Conservation (phyloP, 2,329 filamentous ascomycete genomes). For the Rhytidhysteron rufulum region DNA sequence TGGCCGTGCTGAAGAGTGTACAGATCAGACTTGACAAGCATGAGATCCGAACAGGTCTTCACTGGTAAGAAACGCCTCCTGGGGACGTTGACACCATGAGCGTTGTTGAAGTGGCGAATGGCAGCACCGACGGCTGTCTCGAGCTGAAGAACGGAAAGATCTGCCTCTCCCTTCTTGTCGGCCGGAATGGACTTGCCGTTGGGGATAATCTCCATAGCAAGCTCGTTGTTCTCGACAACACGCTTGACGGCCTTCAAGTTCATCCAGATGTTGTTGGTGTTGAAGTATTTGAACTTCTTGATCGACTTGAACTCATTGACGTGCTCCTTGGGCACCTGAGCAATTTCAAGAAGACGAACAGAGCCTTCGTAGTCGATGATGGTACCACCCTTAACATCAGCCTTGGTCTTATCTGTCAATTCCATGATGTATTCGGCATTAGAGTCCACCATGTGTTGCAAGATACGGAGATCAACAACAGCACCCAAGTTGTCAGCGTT, state of each 20-base stretch:
- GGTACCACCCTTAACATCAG: conserved; percentile 99
- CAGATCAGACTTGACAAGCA: conserved; percentile 99
- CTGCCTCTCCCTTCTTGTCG: conserved; percentile 99
- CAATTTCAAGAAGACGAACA: conserved; percentile 94
- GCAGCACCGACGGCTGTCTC: conserved; percentile 98
- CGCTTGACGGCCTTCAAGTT: conserved; percentile 97
- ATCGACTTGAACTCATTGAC: conserved; percentile 99
- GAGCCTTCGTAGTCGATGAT: conserved; percentile 99
- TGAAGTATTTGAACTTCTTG: conserved; percentile 99
- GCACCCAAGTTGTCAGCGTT: conserved; percentile 98
- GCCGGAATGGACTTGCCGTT: conserved; percentile 98
- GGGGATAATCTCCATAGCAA: conserved; percentile 99
- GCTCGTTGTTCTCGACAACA: conserved; percentile 95
- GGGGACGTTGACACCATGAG: conserved; percentile 97
- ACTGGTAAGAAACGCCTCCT: conserved; percentile 97
- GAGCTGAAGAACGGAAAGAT: conserved; percentile 95
- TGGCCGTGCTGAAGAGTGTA: conserved; percentile 99
- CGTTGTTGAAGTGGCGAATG: conserved; percentile 98
- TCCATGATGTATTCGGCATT: conserved; percentile 99
- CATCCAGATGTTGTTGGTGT: conserved; percentile 99
- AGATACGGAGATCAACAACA: conserved; percentile 94
- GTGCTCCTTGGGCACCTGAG: conserved; percentile 99
- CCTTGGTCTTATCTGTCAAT: conserved; percentile 99
- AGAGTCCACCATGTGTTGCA: conserved; percentile 99
- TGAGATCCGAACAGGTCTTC: conserved; percentile 99